These are phyloP conservation scores for Fusarium annulatum DNA, from an alignment of 2,329 filamentous ascomycete genomes.

Conservation along the genomic window DNA sequence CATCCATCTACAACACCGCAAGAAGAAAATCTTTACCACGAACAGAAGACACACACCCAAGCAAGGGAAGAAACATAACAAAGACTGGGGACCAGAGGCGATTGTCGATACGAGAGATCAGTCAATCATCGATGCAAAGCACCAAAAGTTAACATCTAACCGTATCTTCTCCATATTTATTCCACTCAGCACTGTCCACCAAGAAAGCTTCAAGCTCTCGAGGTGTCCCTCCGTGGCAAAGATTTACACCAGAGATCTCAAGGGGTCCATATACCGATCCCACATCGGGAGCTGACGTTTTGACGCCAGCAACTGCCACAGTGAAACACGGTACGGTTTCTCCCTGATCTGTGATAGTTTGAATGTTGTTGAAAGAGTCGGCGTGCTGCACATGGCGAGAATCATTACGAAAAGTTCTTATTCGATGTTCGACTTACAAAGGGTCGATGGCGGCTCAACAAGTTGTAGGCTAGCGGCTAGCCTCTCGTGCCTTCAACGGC, in stretches of 20 bases:
- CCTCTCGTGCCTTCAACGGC: conserved; percentile 25
- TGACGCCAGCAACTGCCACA: not conserved
- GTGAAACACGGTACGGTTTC: conserved; percentile 19
- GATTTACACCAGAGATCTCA: conserved; percentile 38
- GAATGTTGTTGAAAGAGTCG: not conserved
- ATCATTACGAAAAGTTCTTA: conserved; percentile 7
- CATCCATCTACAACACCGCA: conserved; percentile 16
- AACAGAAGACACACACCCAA: conserved; percentile 16
- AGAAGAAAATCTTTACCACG: conserved; percentile 6
- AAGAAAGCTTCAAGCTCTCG: conserved; percentile 23
- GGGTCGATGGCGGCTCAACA: not conserved
- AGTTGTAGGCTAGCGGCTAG: conserved; percentile 12
- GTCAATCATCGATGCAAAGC: conserved; percentile 15
- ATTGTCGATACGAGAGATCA: conserved; percentile 21
- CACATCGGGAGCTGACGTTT: conserved; percentile 25
- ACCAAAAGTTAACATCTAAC: conserved; percentile 12
- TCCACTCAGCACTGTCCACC: conserved; percentile 19
- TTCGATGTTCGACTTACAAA: conserved; percentile 5
- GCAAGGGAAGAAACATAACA: conserved; percentile 15
- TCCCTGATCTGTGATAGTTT: not conserved
- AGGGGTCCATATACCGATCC: conserved; percentile 23
- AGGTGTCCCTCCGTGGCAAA: conserved; percentile 33
- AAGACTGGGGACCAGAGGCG: conserved; percentile 18
- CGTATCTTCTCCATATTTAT: conserved; percentile 30
- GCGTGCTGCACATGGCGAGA: not conserved